Evolutionary conservation across 179 eudicot species (phyloP), one percentile per base, ranked within the genome.

Genomic region (Beta macrorhiza): DNA sequence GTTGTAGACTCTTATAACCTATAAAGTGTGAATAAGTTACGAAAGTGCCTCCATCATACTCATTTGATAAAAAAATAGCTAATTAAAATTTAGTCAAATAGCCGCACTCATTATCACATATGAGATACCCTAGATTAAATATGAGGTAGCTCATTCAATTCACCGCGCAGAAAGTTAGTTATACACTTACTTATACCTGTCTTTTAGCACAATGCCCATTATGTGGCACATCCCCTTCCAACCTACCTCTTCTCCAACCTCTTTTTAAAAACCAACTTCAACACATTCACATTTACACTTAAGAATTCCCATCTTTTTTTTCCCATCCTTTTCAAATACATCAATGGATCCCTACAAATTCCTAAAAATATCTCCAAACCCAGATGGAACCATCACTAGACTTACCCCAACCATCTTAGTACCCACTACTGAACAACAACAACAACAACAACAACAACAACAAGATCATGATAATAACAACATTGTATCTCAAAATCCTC

Each of bases 341-440:
- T 44, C 77, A 61, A 61, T 87, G 82, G 95, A 93, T 75, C 91
- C 95, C 17, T 91, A 89, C 93, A 85, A 89, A 74, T 78, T 85
- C 83, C 86, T 93, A 47, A 85, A 89, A 64, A 86, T 90, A 69
- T 78, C 83, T 22, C 90, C 74, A 10, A 91, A 91, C 84, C 90
- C 93, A 57, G 87, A 93, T 61, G 98, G 98, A 17, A 86, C 91
- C 5, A 83, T 92, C 78, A 91, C 92, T 37, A 78, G 98, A 59
- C 82, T 63, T 67, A 25, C 7, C 20, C 83, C 74, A 5, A 2
- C 67, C 13, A 91, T 92, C 51, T 62, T 74, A 9, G 42, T 79
- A 14, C 89, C 91, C 25, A 83, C 90, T 0, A 71, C 89, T 11
- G 78, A 53, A 62, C 79, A 82, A 63, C 74, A 65, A 57, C 16